Evolutionary conservation across 805 yeast species (phyloP).

Genomic region (Ogataea ganodermae): DNA sequence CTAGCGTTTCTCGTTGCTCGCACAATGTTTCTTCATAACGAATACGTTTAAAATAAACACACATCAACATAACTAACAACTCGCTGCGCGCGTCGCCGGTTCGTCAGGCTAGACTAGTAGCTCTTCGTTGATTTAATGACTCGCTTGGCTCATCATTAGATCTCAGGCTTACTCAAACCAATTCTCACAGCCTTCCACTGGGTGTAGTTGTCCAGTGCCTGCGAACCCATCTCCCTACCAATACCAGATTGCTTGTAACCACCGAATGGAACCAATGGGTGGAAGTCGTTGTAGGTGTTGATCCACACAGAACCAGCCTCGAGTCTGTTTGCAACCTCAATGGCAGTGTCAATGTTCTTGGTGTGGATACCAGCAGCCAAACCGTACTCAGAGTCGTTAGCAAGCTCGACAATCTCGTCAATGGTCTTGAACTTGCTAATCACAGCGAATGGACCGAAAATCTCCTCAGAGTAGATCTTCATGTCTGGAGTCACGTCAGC

Average conservation of each 20-base stretch:
- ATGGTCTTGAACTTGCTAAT: constrained; percentile 64
- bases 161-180: constrained; percentile 30
- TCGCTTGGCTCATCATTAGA: constrained; percentile 8
- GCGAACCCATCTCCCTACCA: constrained; percentile 86
- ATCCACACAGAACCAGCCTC: constrained; percentile 81
- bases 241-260: constrained; percentile 80
- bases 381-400: constrained; percentile 74
- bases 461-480: constrained; percentile 70
- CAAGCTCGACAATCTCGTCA: constrained; percentile 66
- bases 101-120: no score
- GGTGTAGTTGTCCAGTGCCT: constrained; percentile 74
- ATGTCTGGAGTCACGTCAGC: constrained; percentile 64
- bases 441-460: constrained; percentile 80
- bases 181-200: constrained; percentile 75
- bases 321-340: constrained; percentile 61
- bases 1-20: no score
- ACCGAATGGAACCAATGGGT: constrained; percentile 76
- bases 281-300: constrained; percentile 79
- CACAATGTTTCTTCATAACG: no score
- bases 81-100: no score
- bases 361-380: constrained; percentile 84
- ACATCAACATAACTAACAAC: no score
- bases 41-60: no score
- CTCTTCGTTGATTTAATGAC: not conserved
- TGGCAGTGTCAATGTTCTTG: constrained; percentile 58